A percentile compares a stretch with the other conserved stretches of the same genome.
phyloP scores from a whole-genome alignment of 306 rosid genomes.

The Vigna angularis region DNA sequence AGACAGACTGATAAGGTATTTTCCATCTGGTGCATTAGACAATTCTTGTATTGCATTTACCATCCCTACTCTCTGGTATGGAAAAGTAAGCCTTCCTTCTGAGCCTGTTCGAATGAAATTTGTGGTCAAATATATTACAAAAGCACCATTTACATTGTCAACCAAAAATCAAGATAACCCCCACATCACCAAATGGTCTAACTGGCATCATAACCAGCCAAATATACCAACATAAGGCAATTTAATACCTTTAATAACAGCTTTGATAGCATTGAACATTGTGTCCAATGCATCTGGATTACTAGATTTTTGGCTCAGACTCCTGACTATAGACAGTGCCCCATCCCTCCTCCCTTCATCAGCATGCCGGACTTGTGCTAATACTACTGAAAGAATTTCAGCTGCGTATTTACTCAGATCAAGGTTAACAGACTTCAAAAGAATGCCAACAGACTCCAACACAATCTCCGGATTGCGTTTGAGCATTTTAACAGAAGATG shows the following conservation, averaged over 20 bases:
- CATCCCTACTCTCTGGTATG: slow-evolving; percentile 96
- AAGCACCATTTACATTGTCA: slow-evolving; percentile 24
- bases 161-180: slow-evolving; percentile 33
- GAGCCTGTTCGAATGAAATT: slow-evolving; percentile 64
- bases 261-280: slow-evolving; percentile 81
- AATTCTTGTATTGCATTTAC: slow-evolving; percentile 80
- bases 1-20: slow-evolving; percentile 64
- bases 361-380: slow-evolving; percentile 85
- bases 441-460: slow-evolving; percentile 85
- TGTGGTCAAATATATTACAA: slow-evolving; percentile 41
- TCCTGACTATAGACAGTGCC: slow-evolving; percentile 73
- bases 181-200: slow-evolving; percentile 27
- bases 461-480: slow-evolving; percentile 98
- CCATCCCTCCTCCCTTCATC: slow-evolving; percentile 84
- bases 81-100: slow-evolving; percentile 95
- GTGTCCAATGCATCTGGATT: slow-evolving; percentile 82
- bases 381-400: slow-evolving; percentile 80
- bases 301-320: slow-evolving; percentile 87
- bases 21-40: slow-evolving; percentile 84
- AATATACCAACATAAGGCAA: slow-evolving; percentile 18
- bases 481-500: slow-evolving; percentile 91
- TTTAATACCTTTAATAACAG: slow-evolving; percentile 80
- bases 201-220: slow-evolving; percentile 16
- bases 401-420: slow-evolving; percentile 93
- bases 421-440: slow-evolving; percentile 79